Percentiles rank a stretch among this genome's conserved stretches.
phyloP scores from a whole-genome alignment of 2,329 filamentous ascomycete genomes.

The Paracamarosporium sp. region DNA sequence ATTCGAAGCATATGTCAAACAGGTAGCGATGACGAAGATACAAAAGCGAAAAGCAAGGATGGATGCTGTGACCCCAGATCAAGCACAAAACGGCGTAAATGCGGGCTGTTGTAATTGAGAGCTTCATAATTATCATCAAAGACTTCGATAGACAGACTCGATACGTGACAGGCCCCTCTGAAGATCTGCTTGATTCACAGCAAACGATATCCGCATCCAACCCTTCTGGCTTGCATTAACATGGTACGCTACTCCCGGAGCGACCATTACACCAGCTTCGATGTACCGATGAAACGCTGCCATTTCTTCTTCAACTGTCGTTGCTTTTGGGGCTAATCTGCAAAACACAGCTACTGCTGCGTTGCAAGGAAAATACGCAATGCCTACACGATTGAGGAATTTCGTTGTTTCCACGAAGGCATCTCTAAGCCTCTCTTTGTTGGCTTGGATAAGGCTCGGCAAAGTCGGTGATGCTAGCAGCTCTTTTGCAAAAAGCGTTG shows the following conservation, averaged over 20 bases:
- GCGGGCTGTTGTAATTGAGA: too few relatives aligned
- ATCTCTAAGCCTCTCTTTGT: conserved; percentile 24
- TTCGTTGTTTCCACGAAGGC: conserved; percentile 30
- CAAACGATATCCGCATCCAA: too few relatives aligned
- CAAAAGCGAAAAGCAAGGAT: too few relatives aligned
- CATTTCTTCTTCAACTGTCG: conserved; percentile 32
- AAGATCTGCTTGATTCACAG: too few relatives aligned
- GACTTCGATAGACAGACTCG: too few relatives aligned
- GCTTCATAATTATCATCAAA: too few relatives aligned
- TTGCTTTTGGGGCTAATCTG: conserved; percentile 20
- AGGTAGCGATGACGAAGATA: too few relatives aligned
- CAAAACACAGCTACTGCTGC: conserved; percentile 33
- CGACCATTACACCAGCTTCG: conserved; percentile 27
- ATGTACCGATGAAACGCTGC: conserved; percentile 4
- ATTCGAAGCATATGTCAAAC: too few relatives aligned
- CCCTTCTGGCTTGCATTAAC: conserved; percentile 27
- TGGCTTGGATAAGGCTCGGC: conserved; percentile 25
- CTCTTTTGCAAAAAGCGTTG: conserved; percentile 22
- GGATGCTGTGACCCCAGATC: too few relatives aligned
- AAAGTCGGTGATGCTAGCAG: conserved; percentile 30
- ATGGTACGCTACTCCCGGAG: conserved; percentile 23
- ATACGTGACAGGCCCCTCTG: too few relatives aligned
- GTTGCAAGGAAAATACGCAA: conserved; percentile 31
- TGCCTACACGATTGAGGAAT: conserved; percentile 23
- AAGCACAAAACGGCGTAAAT: too few relatives aligned